Evolutionary conservation across 768 basidiomycete genomes (phyloP), one percentile per base, ranked within the genome.

Genomic region (Xerocomus potaroensis): DNA sequence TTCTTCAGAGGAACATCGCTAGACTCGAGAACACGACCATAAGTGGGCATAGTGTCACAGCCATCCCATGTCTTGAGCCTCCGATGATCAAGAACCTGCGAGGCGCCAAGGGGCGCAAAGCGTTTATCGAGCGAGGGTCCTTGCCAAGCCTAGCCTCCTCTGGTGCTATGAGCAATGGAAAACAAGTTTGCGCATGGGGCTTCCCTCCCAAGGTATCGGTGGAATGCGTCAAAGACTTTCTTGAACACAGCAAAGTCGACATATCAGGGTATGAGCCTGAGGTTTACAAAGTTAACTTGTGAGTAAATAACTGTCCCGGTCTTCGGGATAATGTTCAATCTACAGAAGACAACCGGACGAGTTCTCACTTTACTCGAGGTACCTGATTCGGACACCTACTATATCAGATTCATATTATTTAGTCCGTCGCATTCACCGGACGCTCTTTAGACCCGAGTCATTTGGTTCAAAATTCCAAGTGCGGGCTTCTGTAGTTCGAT

Each of bases 341-440:
- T 33, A 49, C 40, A 21, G 50, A 49, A 73, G 74, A 38, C 70
- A 70, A 24, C 42, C 65, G 16, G 56, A 55, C 18, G 57, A 64
- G 30, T 80, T 77, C 54, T 67, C 73, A 6, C 35, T 77, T 47
- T 70, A 67, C 53, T 73, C 81, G 21, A 76, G 78, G 38, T 79
- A 76, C 53, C 53, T 82, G 9, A 70, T 90, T 22, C 78, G 77
- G 27, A 63, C 84, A 43, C 61, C 66, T 3, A 78, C 79, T 0
- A 66, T 72, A 15, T 72, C 84, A 8, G 84, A 90, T 57, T 89
- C 89, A 1, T 78, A 86, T 55, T 78, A 77, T 43, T 65, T 90
- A 21, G 81, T 81, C 16, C 79, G 84, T 41, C 63, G 69, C 30
- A 49, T 83, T 36, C 85, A 91, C 60, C 74, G 80, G 72, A 80